Evolutionary conservation across 169 alveolate genomes (phyloP).

Genomic region (Plasmodium blacklocki): DNA sequence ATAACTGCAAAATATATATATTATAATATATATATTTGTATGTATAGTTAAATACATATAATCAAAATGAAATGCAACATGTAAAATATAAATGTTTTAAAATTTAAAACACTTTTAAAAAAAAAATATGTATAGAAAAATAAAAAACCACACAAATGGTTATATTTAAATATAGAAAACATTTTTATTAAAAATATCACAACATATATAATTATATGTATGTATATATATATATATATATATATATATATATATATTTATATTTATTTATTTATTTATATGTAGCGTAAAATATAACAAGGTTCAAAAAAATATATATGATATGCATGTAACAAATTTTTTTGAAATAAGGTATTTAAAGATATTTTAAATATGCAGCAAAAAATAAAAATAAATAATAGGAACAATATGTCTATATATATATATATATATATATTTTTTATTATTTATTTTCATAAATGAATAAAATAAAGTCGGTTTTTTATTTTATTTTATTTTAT

Average conservation of each 20-base stretch:
- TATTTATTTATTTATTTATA: neutral
- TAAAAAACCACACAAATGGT: neutral
- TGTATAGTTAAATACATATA: neutral
- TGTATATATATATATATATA: too few species aligned
- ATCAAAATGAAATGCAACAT: slow-evolving; percentile 1
- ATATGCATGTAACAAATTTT: neutral
- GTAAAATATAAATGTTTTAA: neutral
- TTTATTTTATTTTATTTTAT: neutral
- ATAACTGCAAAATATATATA: neutral
- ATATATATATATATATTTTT: neutral
- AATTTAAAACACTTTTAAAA: slow-evolving; percentile 5
- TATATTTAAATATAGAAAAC: too few species aligned
- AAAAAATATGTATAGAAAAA: neutral
- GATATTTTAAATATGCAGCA: neutral
- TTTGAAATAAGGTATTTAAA: neutral
- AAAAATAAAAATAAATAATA: neutral
- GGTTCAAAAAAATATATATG: neutral
- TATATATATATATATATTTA: too few species aligned
- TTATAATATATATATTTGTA: neutral
- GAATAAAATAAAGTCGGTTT: neutral
- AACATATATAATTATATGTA: neutral
- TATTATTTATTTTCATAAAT: neutral
- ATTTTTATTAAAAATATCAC: neutral
- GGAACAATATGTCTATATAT: neutral
- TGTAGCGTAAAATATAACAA: neutral